Evolutionary conservation across 495 filamentous ascomycete species (phyloP), one percentile per base, ranked within the genome.

Genomic region (Letharia columbiana): DNA sequence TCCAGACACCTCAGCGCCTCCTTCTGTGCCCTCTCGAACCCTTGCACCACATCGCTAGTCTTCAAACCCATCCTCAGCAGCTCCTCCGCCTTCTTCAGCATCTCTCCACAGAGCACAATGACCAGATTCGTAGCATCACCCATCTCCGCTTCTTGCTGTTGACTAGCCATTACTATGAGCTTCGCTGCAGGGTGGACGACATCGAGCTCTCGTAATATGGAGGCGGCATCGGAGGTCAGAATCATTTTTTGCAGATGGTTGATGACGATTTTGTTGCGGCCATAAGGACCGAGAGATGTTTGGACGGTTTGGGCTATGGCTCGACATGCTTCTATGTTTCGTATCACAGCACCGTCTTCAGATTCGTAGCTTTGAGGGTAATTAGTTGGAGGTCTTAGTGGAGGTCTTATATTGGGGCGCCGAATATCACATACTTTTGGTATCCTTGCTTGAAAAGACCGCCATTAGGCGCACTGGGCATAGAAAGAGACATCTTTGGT

Each of bases 231-330:
- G 57, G 91, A 96, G 66, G 95, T 99, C 66, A 99, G 83, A 68
- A 96, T 93, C 94, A 98, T 96, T 83, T 99, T 99, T 79, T 96
- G 92, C 66, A 99, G 83, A 80, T 99, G 95, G 80, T 98, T 99
- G 83, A 99, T 97, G 80, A 99, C 91, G 77, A 99, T 96, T 82
- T 99, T 99, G 82, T 98, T 99, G 77, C 95, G 90, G 73, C 95
- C 95, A 76, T 94, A 97, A 62, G 95, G 95, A 60, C 95, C 94
- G 47, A 99, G 83, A 59, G 93, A 98, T 60, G 95, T 97, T 80
- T 95, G 91, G 41, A 99, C 95, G 59, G 95, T 99, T 68, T 87
- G 86, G 18, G 95, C 86, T 77, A 99, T 98, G 56, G 95, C 91
- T 71, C 91, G 87, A 81, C 93, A 98, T 76, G 95, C 95, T 77